Percentiles rank a stretch among this genome's conserved stretches.
Conservation (phyloP, 768 basidiomycete genomes). For the Exsudoporus frostii region DNA sequence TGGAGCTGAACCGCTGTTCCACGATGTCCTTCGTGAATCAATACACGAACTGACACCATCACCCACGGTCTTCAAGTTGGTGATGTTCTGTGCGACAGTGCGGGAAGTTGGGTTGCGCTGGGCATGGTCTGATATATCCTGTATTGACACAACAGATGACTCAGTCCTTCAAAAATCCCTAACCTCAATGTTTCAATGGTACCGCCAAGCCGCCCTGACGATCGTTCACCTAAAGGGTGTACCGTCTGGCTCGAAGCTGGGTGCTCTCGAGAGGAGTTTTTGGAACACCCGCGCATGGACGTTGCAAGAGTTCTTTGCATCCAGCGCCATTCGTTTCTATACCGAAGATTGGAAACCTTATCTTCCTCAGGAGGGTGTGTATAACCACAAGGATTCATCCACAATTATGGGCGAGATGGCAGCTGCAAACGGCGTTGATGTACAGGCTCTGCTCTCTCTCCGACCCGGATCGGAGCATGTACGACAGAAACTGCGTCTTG, state of each 20-base stretch:
- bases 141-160: constrained; percentile 10
- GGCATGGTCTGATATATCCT: constrained; percentile 14
- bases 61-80: not conserved
- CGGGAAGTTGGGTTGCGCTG: not conserved
- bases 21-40: not conserved
- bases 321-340: not conserved
- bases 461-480: not conserved
- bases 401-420: not conserved
- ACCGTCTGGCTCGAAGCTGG: not conserved
- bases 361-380: not conserved
- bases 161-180: not conserved
- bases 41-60: not conserved
- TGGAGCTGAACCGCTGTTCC: not conserved
- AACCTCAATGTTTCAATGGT: not conserved
- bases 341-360: not conserved
- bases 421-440: not conserved
- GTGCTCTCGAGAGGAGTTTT: not conserved
- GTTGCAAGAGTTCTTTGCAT: not conserved
- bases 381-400: not conserved
- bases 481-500: not conserved
- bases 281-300: not conserved
- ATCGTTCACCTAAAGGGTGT: not conserved
- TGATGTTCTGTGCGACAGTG: not conserved
- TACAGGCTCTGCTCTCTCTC: not conserved
- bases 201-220: not conserved